Percentiles rank a stretch among this genome's conserved stretches.
phyloP scores from a whole-genome alignment of 1,284 basidiomycete genomes.

The Paramarasmius palmivorus region DNA sequence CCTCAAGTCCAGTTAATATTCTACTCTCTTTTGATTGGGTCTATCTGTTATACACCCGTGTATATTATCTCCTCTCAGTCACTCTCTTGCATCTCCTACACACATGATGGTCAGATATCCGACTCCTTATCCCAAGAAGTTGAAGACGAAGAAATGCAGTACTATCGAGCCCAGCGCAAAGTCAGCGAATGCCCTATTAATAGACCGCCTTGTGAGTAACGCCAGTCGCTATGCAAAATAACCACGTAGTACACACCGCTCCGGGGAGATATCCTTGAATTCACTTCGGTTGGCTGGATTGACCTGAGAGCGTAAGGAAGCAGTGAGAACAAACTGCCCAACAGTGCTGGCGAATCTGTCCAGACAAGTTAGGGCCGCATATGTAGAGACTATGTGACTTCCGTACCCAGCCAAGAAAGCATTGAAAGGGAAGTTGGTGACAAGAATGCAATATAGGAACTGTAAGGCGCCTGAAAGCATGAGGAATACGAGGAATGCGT shows the following conservation, averaged over 20 bases:
- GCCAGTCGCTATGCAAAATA: conserved; percentile 10
- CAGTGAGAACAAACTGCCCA: conserved; percentile 95
- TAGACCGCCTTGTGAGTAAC: too few relatives aligned
- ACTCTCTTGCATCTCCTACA: neutral
- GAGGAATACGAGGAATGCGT: conserved; percentile 91
- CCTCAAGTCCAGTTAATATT: neutral
- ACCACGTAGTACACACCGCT: conserved; percentile 61
- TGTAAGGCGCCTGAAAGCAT: conserved; percentile 90
- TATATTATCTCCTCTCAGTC: neutral
- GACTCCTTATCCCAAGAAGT: conserved; percentile 66
- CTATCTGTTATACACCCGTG: conserved; percentile 18
- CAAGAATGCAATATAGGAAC: conserved; percentile 88
- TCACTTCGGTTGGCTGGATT: conserved; percentile 81
- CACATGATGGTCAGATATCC: neutral
- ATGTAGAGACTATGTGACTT: conserved; percentile 32
- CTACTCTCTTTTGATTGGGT: conserved; percentile 24
- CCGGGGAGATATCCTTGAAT: conserved; percentile 92
- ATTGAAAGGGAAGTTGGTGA: conserved; percentile 96
- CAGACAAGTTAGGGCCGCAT: neutral
- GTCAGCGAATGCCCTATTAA: conserved; percentile 88
- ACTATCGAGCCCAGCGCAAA: conserved; percentile 93
- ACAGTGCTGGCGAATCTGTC: conserved; percentile 88
- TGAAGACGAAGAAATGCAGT: conserved; percentile 98
- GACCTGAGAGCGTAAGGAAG: conserved; percentile 90
- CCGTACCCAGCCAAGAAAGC: conserved; percentile 96